Conservation (phyloP, 192 early-diverging fungal genomes). For the Coemansia sp. region DNA sequence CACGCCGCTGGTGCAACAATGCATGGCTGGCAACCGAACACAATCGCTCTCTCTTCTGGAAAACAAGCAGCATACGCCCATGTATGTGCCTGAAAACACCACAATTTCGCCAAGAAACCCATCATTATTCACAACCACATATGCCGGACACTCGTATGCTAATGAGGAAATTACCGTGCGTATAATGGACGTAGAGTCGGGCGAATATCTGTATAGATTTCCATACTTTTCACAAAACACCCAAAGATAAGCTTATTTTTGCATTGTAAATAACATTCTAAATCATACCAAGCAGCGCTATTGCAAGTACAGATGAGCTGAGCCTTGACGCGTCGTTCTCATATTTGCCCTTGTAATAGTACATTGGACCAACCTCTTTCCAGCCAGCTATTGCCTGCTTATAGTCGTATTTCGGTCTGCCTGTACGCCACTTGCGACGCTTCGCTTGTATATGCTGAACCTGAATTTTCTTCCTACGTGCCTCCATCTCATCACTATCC, state of each 20-base stretch:
- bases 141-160: slow-evolving; percentile 25
- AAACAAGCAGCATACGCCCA: slow-evolving; percentile 14
- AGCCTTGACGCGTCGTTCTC: slow-evolving; percentile 20
- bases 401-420: slow-evolving; percentile 47
- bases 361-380: slow-evolving; percentile 48
- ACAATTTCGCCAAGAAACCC: slow-evolving; percentile 6
- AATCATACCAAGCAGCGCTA: too few species aligned
- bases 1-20: slow-evolving; percentile 16
- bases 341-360: slow-evolving; percentile 50
- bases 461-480: slow-evolving; percentile 25
- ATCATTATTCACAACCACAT: slow-evolving; percentile 14
- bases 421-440: slow-evolving; percentile 45
- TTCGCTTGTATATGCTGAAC: slow-evolving; percentile 47
- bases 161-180: slow-evolving; percentile 31
- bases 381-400: slow-evolving; percentile 39
- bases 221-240: slow-evolving; percentile 1
- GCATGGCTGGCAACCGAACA: slow-evolving; percentile 4
- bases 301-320: too few species aligned
- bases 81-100: slow-evolving; percentile 9
- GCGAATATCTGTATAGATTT: slow-evolving; percentile 36
- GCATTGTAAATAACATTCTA: too few species aligned
- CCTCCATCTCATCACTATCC: slow-evolving; percentile 18
- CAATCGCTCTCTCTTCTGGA: slow-evolving; percentile 19
- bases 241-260: too few species aligned
- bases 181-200: slow-evolving; percentile 35